phyloP scores from a whole-genome alignment of 352 stramenopile species.

The Halophytophthora batemanensis region DNA sequence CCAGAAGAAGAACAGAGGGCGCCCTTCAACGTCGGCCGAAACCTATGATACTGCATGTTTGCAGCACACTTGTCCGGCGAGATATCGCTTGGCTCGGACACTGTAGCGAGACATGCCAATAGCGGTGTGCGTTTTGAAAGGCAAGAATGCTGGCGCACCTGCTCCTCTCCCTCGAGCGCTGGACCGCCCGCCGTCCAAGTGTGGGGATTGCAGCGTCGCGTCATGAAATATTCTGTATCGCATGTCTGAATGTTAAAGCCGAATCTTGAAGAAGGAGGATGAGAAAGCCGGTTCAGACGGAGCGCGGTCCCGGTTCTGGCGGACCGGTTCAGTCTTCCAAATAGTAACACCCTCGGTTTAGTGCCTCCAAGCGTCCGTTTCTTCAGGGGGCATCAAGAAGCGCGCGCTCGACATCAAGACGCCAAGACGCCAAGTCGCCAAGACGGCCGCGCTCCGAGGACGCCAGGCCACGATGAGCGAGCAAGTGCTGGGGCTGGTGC shows the following conservation, averaged over 20 bases:
- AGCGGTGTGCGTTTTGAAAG: too few species aligned
- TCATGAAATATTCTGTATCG: background rate
- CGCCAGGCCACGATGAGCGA: constrained; percentile 28
- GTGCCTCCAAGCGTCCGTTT: background rate
- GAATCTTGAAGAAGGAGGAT: constrained; percentile 2
- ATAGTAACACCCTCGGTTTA: background rate
- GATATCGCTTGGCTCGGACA: too few species aligned
- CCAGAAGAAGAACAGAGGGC: background rate
- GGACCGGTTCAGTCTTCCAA: background rate
- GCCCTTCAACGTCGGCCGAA: too few species aligned
- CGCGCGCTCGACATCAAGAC: too few species aligned
- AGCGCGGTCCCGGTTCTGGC: background rate
- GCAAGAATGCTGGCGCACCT: too few species aligned
- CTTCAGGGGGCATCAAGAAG: background rate
- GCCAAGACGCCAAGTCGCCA: background rate
- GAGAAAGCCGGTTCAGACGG: constrained; percentile 7
- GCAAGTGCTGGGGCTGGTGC: constrained; percentile 55
- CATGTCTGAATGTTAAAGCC: background rate
- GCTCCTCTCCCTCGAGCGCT: too few species aligned
- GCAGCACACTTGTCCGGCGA: too few species aligned
- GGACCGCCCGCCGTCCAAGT: too few species aligned
- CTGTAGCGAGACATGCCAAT: too few species aligned
- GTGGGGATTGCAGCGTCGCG: too few species aligned
- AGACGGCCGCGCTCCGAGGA: background rate
- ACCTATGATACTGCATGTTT: too few species aligned